Conservation (phyloP, 2,329 filamentous ascomycete species). For the Curvularia verruculosa region DNA sequence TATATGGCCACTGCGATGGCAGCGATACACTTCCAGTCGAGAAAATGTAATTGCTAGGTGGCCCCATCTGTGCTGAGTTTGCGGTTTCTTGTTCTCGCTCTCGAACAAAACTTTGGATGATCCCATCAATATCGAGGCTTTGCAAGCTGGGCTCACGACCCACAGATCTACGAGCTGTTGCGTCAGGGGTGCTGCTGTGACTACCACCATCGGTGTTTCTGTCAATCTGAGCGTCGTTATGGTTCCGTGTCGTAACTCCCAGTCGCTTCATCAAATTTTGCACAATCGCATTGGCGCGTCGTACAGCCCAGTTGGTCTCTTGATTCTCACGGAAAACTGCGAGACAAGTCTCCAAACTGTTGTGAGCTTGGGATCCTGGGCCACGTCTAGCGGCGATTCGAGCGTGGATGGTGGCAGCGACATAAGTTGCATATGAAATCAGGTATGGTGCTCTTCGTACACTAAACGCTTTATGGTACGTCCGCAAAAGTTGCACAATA, state of each 20-base stretch:
- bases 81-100: conserved; percentile 32
- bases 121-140: conserved; percentile 51
- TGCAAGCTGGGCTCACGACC: conserved; percentile 30
- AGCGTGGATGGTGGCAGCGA: conserved; percentile 60
- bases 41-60: background rate
- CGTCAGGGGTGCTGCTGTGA: conserved; percentile 8
- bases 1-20: background rate
- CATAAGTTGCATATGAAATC: conserved; percentile 63
- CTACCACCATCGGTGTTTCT: conserved; percentile 10
- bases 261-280: conserved; percentile 56
- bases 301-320: conserved; percentile 58
- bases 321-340: conserved; percentile 57
- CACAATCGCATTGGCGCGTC: conserved; percentile 55
- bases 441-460: conserved; percentile 59
- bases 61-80: background rate
- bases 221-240: conserved; percentile 27
- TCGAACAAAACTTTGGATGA: conserved; percentile 52
- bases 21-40: background rate
- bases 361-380: conserved; percentile 48
- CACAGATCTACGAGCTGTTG: conserved; percentile 17
- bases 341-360: conserved; percentile 52
- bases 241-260: conserved; percentile 29
- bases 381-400: conserved; percentile 56
- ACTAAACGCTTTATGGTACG: conserved; percentile 56
- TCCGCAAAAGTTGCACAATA: conserved; percentile 54